Conservation (phyloP, 2,329 filamentous ascomycete species). For the Arthrobotrys conoides region DNA sequence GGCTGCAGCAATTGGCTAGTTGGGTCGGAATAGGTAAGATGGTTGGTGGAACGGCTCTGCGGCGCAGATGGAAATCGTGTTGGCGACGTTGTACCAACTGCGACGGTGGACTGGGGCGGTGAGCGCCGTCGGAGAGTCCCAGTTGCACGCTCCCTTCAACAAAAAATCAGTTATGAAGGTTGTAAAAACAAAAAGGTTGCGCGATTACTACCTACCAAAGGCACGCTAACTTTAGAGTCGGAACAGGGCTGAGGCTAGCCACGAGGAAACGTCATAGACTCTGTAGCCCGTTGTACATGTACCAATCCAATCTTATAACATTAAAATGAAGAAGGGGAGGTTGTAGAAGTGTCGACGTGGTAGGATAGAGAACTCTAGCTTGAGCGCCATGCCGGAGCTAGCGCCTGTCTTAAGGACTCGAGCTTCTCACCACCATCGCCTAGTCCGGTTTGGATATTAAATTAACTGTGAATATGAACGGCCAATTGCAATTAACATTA, state of each 20-base stretch:
- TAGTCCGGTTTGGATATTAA: neutral
- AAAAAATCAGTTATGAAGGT: constrained; percentile 12
- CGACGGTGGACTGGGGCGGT: constrained; percentile 18
- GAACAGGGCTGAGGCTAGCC: constrained; percentile 34
- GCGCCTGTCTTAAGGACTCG: constrained; percentile 11
- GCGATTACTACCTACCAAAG: constrained; percentile 9
- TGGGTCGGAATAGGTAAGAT: constrained; percentile 5
- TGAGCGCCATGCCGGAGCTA: constrained; percentile 19
- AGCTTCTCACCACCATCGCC: neutral
- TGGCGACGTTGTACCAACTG: constrained; percentile 27
- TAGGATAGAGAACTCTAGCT: constrained; percentile 11
- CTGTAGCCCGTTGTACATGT: constrained; percentile 26
- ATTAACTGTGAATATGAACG: constrained; percentile 4
- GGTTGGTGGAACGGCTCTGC: constrained; percentile 18
- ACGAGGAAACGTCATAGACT: constrained; percentile 37
- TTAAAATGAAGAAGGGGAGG: constrained; percentile 11
- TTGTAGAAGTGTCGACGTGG: constrained; percentile 2
- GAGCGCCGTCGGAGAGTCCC: constrained; percentile 27
- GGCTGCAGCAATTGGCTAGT: constrained; percentile 1
- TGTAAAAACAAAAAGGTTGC: neutral
- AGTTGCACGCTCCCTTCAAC: constrained; percentile 28
- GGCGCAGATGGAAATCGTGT: constrained; percentile 28
- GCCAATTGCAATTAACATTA: neutral
- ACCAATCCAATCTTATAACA: constrained; percentile 20
- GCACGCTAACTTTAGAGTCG: constrained; percentile 8